These are phyloP conservation scores for Fomitiporia mediterranea DNA, from an alignment of 1,284 basidiomycete species.

Conservation along the genomic window DNA sequence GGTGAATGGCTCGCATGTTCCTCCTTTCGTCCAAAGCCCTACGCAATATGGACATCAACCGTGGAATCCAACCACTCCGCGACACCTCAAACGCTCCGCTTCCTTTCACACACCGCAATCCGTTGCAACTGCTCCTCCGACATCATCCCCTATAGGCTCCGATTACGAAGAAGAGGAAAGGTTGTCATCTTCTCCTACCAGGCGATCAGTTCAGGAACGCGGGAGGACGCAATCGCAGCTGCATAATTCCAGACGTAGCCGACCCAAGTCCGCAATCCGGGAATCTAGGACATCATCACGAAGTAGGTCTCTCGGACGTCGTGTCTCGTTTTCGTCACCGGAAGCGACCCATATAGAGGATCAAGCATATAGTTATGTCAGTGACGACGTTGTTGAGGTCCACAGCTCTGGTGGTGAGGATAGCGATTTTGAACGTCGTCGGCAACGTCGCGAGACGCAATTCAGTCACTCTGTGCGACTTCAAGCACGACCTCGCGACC, in stretches of 20 bases:
- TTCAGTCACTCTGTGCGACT: neutral
- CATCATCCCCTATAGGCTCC: slow-evolving; percentile 17
- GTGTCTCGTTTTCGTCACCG: slow-evolving; percentile 18
- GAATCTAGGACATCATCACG: slow-evolving; percentile 2
- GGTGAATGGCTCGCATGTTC: neutral
- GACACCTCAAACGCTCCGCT: neutral
- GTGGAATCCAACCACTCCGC: slow-evolving; percentile 7
- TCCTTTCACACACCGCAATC: slow-evolving; percentile 10
- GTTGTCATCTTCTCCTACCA: slow-evolving; percentile 14
- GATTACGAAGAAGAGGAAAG: slow-evolving; percentile 16
- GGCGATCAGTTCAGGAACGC: neutral
- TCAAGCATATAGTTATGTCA: neutral
- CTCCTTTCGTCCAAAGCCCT: neutral
- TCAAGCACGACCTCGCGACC: neutral
- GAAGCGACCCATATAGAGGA: slow-evolving; percentile 18
- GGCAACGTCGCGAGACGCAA: neutral
- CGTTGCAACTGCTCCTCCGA: slow-evolving; percentile 8
- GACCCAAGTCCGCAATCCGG: slow-evolving; percentile 15
- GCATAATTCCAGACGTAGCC: neutral
- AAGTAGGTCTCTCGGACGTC: neutral
- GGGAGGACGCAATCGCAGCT: neutral
- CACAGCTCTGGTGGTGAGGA: neutral
- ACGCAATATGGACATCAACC: slow-evolving; percentile 3
- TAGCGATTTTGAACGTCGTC: slow-evolving; percentile 3
- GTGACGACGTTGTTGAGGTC: neutral